Base-by-base conservation (phyloP, 495 filamentous ascomycete species). In the Daldinia decipiens region DNA sequence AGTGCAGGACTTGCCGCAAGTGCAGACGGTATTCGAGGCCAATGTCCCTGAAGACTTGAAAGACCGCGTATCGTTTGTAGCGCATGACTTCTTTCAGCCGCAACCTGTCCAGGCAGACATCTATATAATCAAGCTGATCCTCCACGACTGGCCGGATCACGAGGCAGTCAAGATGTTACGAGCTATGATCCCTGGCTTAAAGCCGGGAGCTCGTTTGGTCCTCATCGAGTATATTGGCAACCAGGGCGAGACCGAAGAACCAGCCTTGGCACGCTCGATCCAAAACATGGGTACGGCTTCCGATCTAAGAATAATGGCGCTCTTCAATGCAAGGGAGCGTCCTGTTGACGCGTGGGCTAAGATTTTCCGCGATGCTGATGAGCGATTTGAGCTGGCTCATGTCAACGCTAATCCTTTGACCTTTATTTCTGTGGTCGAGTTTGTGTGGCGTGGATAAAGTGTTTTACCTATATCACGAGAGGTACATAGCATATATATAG, bases 111-210 rank as follows among this genome's bases (percentile, higher is more conserved):
- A 74, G 13, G 87, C 87, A 5, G 84, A 87, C 50, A 79, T 85
- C 12, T 89, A 88, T 66, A 79, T 89, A 39, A 70, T 87, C 29
- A 83, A 87, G 27, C 76, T 80, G 60, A 81, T 88, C 24, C 66
- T 89, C n/a, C 87, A 89, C 65, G 84, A 88, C 66, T 83, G 82
- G 79, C 69, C 79, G 4, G 79, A 84, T 29, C 65, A 74, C n/a
- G 78, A 86, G 29, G 79, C 77, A 3, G 59, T 79, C 3, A 76
- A 69, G 26, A 84, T 87, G 56, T 64, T 89, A 5, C 71, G 67
- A 21, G 77, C 81, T 7, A 62, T 86, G 6, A 68, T 82, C 3
- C 77, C 79, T 0, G 80, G 77, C 21, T 54, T 88, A 73, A 83
- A 79, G 53, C 62, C 72, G 5, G 78, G 76, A 2, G 74, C 76